Percentiles rank a stretch among this genome's conserved stretches.
phyloP scores from a whole-genome alignment of 495 filamentous ascomycete genomes.

The Pyrenopolyporus hunteri region DNA sequence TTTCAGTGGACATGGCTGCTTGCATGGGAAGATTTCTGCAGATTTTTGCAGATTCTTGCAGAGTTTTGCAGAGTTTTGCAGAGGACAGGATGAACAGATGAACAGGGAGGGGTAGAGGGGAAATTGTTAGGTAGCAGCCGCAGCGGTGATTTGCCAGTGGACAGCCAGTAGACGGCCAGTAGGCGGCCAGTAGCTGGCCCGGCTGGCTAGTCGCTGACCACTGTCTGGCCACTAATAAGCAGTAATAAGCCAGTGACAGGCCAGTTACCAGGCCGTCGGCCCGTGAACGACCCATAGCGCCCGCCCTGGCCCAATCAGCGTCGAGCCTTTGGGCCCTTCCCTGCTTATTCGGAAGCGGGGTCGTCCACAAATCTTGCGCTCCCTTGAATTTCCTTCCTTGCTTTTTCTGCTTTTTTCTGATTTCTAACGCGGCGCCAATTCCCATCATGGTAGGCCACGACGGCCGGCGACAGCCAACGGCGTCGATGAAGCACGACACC shows the following conservation, averaged over 20 bases:
- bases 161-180: too few species aligned
- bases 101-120: constrained; percentile 13
- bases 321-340: constrained; percentile 7
- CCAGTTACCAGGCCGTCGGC: not conserved
- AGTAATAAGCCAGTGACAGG: not conserved
- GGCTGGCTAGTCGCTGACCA: too few species aligned
- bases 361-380: constrained; percentile 20
- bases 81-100: not conserved
- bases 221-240: too few species aligned
- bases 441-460: constrained; percentile 15
- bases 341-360: constrained; percentile 21
- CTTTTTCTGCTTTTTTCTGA: constrained; percentile 3
- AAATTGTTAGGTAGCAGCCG: constrained; percentile 23
- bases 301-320: too few species aligned
- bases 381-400: constrained; percentile 12
- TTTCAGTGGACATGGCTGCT: constrained; percentile 20
- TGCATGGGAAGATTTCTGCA: too few species aligned
- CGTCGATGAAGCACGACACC: constrained; percentile 33
- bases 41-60: too few species aligned
- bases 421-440: constrained; percentile 23
- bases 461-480: constrained; percentile 32
- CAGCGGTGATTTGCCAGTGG: constrained; percentile 6
- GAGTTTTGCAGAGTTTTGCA: too few species aligned
- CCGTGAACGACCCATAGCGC: not conserved
- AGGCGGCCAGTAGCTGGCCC: too few species aligned